Conservation (phyloP, 2,329 filamentous ascomycete species). For the Harringtonia lauricola region DNA sequence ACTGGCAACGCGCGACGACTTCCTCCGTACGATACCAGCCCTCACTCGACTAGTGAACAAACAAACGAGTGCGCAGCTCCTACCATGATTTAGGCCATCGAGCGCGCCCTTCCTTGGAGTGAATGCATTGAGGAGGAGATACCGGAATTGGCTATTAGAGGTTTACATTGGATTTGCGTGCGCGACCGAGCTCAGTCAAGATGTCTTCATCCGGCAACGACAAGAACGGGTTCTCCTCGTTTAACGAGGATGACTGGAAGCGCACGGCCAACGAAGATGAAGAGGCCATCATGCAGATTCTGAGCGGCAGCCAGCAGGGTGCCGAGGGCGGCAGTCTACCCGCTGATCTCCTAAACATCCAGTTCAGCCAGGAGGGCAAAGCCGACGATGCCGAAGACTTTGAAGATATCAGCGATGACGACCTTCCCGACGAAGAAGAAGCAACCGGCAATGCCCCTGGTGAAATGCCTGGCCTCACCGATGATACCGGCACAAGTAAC, state of each 20-base stretch:
- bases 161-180: background rate
- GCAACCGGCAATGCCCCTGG: constrained; percentile 20
- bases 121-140: background rate
- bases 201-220: too few relatives aligned
- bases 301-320: constrained; percentile 30
- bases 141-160: background rate
- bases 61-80: background rate
- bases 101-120: background rate
- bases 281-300: constrained; percentile 30
- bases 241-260: constrained; percentile 27
- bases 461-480: constrained; percentile 42
- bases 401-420: constrained; percentile 85
- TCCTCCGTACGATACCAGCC: too few relatives aligned
- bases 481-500: constrained; percentile 49
- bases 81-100: background rate
- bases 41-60: background rate
- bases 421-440: constrained; percentile 72
- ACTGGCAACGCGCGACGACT: too few relatives aligned
- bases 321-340: constrained; percentile 21
- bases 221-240: too few relatives aligned
- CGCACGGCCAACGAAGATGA: constrained; percentile 38
- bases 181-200: too few relatives aligned
- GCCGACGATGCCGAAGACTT: constrained; percentile 87
- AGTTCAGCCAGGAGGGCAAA: constrained; percentile 62
- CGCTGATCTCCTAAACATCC: constrained; percentile 27